Evolutionary conservation across 495 filamentous ascomycete genomes (phyloP).

Genomic region (Aspergillus incahuasiensis): DNA sequence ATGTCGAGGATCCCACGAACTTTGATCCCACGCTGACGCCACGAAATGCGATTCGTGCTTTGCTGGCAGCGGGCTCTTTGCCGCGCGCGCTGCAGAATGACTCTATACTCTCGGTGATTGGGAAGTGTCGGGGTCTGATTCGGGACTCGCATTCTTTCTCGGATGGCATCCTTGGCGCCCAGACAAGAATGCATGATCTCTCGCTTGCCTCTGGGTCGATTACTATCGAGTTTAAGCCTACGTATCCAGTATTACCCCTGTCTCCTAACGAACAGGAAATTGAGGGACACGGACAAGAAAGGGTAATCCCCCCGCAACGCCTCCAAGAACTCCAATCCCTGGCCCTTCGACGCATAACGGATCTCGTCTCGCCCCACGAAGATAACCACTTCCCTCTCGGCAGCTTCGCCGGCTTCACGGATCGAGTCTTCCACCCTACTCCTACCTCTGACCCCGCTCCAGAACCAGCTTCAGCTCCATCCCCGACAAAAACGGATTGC

Average conservation of each 20-base stretch:
- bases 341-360: constrained; percentile 40
- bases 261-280: constrained; percentile 1
- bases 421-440: constrained; percentile 24
- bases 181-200: constrained; percentile 35
- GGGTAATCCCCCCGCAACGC: constrained; percentile 8
- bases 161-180: constrained; percentile 25
- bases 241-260: neutral
- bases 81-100: constrained; percentile 65
- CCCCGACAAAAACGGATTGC: too few species aligned
- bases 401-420: constrained; percentile 28
- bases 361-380: constrained; percentile 39
- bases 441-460: constrained; percentile 19
- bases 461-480: too few species aligned
- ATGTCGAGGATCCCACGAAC: constrained; percentile 88
- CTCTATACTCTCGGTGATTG: constrained; percentile 55
- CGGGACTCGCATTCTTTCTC: constrained; percentile 28
- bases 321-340: constrained; percentile 25
- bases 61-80: constrained; percentile 54
- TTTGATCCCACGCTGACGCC: constrained; percentile 67
- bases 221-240: constrained; percentile 31
- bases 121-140: constrained; percentile 30
- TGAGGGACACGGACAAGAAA: constrained; percentile 1
- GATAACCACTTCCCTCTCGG: constrained; percentile 34
- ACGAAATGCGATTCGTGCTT: constrained; percentile 72
- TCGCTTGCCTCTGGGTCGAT: constrained; percentile 37